Conservation (phyloP, 2,329 filamentous ascomycete genomes). For the Fusarium nelsonii region DNA sequence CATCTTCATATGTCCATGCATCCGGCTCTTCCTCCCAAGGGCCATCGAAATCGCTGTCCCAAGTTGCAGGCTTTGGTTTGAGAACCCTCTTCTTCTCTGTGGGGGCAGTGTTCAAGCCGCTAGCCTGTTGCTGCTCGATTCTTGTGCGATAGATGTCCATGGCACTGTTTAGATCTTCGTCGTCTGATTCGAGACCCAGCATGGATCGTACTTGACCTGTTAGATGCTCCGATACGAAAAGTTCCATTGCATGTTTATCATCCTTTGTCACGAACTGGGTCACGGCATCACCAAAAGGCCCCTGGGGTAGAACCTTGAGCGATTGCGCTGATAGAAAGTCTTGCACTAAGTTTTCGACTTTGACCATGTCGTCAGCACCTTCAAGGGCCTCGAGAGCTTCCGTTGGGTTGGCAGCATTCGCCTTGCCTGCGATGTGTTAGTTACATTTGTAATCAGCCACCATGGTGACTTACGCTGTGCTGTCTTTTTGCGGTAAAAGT, state of each 20-base stretch:
- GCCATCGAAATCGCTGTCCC: conserved; percentile 92
- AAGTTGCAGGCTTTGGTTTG: conserved; percentile 81
- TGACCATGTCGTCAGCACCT: conserved; percentile 73
- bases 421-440: conserved; percentile 47
- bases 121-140: conserved; percentile 77
- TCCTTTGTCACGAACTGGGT: conserved; percentile 94
- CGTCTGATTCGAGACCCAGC: conserved; percentile 73
- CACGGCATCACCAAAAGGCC: conserved; percentile 92
- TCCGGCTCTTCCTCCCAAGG: conserved; percentile 85
- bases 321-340: conserved; percentile 90
- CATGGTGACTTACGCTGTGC: conserved; percentile 49
- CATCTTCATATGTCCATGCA: conserved; percentile 59
- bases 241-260: conserved; percentile 91
- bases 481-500: conserved; percentile 92
- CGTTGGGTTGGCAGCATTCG: conserved; percentile 65
- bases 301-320: conserved; percentile 91
- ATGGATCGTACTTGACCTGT: conserved; percentile 78
- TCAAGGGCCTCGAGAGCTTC: conserved; percentile 70
- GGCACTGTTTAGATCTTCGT: conserved; percentile 74
- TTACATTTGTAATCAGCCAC: accelerated
- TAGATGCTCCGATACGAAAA: conserved; percentile 80
- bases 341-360: conserved; percentile 88
- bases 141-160: conserved; percentile 80
- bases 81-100: conserved; percentile 60
- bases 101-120: conserved; percentile 64